These are phyloP conservation scores for Xerophyta viscosa DNA, from an alignment of 106 monocot species.

Conservation along the genomic window DNA sequence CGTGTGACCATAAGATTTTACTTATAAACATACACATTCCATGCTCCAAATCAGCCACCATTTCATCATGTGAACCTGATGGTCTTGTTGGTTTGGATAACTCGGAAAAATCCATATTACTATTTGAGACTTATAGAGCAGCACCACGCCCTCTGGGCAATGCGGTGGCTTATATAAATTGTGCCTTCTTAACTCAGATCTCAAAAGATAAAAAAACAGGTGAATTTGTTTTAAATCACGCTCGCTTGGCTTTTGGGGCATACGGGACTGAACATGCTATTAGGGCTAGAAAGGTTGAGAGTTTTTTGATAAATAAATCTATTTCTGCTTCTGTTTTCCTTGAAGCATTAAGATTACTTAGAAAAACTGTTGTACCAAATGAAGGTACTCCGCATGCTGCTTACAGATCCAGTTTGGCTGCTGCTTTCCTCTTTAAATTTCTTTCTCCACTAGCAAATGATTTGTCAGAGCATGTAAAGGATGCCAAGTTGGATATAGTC, in stretches of 20 bases:
- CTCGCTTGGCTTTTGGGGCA: constrained; percentile 72
- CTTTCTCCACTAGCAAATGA: constrained; percentile 31
- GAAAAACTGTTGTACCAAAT: constrained; percentile 27
- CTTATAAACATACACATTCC: constrained; percentile 65
- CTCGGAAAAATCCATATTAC: constrained; percentile 1
- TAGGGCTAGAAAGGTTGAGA: constrained; percentile 57
- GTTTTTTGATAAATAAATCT: constrained; percentile 41
- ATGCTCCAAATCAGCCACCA: constrained; percentile 15
- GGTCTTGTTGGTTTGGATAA: not conserved
- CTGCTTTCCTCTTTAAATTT: constrained; percentile 65
- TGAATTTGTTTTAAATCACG: constrained; percentile 17
- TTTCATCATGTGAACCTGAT: not conserved
- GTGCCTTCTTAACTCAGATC: constrained; percentile 57
- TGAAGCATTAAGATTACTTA: constrained; percentile 52
- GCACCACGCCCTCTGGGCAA: constrained; percentile 72
- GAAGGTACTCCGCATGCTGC: constrained; percentile 43
- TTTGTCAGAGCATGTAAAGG: constrained; percentile 6
- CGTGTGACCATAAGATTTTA: constrained; percentile 30
- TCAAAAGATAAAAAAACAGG: constrained; percentile 21
- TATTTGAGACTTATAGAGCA: constrained; percentile 70
- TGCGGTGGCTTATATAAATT: constrained; percentile 68
- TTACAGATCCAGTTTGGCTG: constrained; percentile 62
- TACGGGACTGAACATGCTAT: constrained; percentile 49
- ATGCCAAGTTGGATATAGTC: not conserved
- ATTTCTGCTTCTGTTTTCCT: constrained; percentile 44